Evolutionary conservation across 768 basidiomycete species (phyloP), one percentile per base, ranked within the genome.

Genomic region (Pisolithus orientalis): DNA sequence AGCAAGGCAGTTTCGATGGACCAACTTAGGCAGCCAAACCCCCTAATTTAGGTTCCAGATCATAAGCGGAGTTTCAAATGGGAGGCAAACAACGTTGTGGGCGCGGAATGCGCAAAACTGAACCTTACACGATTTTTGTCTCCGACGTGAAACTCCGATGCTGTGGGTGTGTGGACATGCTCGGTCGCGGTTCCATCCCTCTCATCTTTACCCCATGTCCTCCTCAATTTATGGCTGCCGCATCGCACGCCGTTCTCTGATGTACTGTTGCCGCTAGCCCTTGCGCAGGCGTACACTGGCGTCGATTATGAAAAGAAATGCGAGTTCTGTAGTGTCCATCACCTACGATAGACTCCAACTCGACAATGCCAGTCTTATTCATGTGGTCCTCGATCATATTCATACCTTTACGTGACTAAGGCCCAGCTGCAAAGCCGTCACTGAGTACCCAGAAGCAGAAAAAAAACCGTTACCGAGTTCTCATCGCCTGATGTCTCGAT

Each of bases 261-360:
- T 48, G 78, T 81, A 0, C 69, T 91, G 7, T 81, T 83, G 28
- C 69, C 70, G 3, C 69, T 95, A 49, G 75, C 84, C 0, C 54
- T 91, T 25, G 87, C 89, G 21, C 21, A 21, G 90, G 84, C 21
- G 0, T 96, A 90, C 69, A 66, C 78, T 24, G 94, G 89, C 21
- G 86, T 96, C 0, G 87, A 94, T 65, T 89, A 86, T 57, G 91
- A 90, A 37, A 92, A 94, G 72, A 94, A 94, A 70, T 90, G 88
- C 16, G 84, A 83, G 85, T 43, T 91, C 81, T 74, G 71, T 98
- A 49, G 76, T 82, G 32, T 82, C 83, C 2, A 75, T 87, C 37
- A 76, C 75, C 1, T 79, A 80, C 57, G 83, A 87, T 68, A 87
- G 84, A 62, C 95, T 94, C 70, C 80, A 81, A 55, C 75, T 85